Base-by-base conservation (phyloP, 306 rosid genomes). In the Elaeagnus macrophylla region DNA sequence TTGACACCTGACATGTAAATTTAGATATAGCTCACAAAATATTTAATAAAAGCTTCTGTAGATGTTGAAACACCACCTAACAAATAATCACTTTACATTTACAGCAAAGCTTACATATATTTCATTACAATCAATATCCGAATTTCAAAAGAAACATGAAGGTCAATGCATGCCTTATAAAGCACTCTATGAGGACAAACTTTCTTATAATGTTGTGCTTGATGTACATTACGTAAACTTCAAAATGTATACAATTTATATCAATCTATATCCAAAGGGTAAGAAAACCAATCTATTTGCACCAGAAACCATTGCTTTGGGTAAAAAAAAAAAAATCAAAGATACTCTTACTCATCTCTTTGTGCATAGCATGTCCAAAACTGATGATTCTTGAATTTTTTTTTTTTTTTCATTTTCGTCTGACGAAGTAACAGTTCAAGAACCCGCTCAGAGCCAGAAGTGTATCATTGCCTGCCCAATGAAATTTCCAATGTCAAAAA, bases 381-480 rank as follows among this genome's bases (percentile, higher is more conserved):
- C 67, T 49, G 72, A 60, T 43, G 68, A 38, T 40, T 74, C 51
- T 16, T 49, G 37, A 20, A 70, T 64, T 35, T 58, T 44, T 39
- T 41, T 51, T 53, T 63, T 8, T 5, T 54, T 44, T 39, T 41
- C 54, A 56, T 63, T 8, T 5, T 54, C 64, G 15, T 50, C 9
- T 58, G 61, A 67, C 62, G 66, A 15, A 51, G 16, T 45, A 67
- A 19, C 64, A 44, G 49, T 48, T 55, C 40, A 66, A 67, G 53
- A 56, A 68, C 62, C 66, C 38, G 48, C 65, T 91, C 73, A 87
- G 37, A 84, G 44, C 99, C 99, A 93, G 65, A 82, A 93, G 74
- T 84, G 72, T 43, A 77, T 77, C 99, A 93, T 81, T 75, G 96
- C 99, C 96, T 93, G 90, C 73, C 54, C 83, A 81, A 18, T 54